A percentile compares a stretch with the other conserved stretches of the same genome.
Conservation (phyloP, 2,329 filamentous ascomycete species). For the Basipetospora chlamydospora region DNA sequence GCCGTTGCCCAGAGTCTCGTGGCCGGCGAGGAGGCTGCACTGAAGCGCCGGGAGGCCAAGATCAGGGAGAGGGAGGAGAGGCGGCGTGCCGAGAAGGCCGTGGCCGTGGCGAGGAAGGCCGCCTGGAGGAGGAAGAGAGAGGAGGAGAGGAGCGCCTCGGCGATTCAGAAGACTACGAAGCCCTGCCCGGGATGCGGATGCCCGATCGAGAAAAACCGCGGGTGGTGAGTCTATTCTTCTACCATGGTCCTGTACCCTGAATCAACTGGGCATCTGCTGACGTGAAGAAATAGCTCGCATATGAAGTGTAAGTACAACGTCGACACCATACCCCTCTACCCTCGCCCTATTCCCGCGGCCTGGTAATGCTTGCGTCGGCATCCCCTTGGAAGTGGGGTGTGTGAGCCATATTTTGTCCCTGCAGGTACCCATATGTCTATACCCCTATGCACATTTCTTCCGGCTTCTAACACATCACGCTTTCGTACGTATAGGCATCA, state of each 20-base stretch:
- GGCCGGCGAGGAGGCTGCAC: conserved; percentile 16
- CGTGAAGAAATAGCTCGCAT: conserved; percentile 16
- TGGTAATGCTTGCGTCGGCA: too few species aligned
- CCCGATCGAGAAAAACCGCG: conserved; percentile 24
- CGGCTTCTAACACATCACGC: too few species aligned
- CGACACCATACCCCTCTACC: conserved; percentile 5
- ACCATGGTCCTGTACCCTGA: neutral
- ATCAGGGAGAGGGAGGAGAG: conserved; percentile 11
- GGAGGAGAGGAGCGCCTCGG: conserved; percentile 17
- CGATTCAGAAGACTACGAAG: conserved; percentile 18
- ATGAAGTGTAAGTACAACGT: conserved; percentile 24
- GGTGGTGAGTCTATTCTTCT: conserved; percentile 21
- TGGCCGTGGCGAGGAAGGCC: conserved; percentile 14
- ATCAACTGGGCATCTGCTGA: conserved; percentile 11
- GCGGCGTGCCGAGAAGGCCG: conserved; percentile 13
- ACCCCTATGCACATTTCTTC: too few species aligned
- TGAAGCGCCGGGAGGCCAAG: conserved; percentile 11
- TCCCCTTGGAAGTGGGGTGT: too few species aligned
- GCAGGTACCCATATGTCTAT: too few species aligned
- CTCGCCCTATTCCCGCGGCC: too few species aligned
- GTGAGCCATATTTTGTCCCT: conserved; percentile 2
- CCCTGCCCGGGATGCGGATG: conserved; percentile 22
- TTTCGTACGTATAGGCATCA: conserved; percentile 16
- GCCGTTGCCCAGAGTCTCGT: conserved; percentile 18
- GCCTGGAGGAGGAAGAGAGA: conserved; percentile 17